A percentile compares a stretch with the other conserved stretches of the same genome.
These are phyloP conservation scores for Trichoderma lentiforme DNA, from an alignment of 2,329 filamentous ascomycete species.

Conservation along the genomic window DNA sequence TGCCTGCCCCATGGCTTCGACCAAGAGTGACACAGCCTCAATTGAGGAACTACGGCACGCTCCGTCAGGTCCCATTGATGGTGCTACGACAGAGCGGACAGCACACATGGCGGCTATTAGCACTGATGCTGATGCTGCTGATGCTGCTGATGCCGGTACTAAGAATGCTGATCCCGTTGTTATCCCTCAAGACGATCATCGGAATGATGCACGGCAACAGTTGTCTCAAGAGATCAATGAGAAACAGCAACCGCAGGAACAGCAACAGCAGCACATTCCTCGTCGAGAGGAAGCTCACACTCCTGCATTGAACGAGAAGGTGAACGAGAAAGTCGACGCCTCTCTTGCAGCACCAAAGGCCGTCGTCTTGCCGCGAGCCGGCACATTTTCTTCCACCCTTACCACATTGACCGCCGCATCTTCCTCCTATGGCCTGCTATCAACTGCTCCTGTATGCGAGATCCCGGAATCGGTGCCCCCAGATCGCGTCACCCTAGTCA, in stretches of 20 bases:
- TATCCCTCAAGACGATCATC: not conserved
- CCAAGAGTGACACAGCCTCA: slow-evolving; percentile 17
- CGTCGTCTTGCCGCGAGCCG: slow-evolving; percentile 1
- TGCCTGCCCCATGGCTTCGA: slow-evolving; percentile 2
- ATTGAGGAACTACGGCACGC: slow-evolving; percentile 4
- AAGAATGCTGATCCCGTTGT: not conserved
- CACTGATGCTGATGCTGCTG: not conserved
- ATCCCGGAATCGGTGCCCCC: not conserved
- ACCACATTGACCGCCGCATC: not conserved
- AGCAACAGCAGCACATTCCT: not conserved
- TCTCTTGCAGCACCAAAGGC: not conserved
- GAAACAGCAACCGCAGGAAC: not conserved
- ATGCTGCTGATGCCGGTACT: not conserved
- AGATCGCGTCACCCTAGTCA: slow-evolving; percentile 8
- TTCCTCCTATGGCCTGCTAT: not conserved
- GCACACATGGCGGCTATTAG: not conserved
- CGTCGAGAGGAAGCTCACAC: not conserved
- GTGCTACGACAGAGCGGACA: not conserved
- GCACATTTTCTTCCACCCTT: not conserved
- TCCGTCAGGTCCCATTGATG: not conserved
- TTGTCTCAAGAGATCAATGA: not conserved
- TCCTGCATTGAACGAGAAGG: not conserved
- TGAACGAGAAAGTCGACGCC: not conserved
- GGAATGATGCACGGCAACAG: not conserved
- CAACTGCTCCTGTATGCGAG: not conserved